A percentile compares a stretch with the other conserved stretches of the same genome.
Evolutionary conservation across 2,329 filamentous ascomycete genomes (phyloP).

Genomic region (Madurella fahalii): DNA sequence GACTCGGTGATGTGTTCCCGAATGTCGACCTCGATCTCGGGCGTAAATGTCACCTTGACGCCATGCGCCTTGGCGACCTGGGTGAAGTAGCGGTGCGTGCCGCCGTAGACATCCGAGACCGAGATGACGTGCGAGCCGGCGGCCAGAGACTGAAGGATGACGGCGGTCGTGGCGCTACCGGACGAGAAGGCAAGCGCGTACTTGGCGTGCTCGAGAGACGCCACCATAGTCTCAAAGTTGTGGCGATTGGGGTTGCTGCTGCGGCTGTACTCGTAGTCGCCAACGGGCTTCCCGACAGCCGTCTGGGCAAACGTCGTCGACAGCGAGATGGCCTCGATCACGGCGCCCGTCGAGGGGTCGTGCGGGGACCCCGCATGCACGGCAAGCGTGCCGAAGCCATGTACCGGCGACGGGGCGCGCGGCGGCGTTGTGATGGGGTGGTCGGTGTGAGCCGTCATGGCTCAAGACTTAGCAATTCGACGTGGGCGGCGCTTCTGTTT

Average conservation of each 20-base stretch:
- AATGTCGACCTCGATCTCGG: constrained; percentile 85
- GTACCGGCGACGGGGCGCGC: constrained; percentile 66
- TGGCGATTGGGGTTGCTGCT: constrained; percentile 92
- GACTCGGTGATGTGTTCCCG: constrained; percentile 77
- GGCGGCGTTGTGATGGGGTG: constrained; percentile 61
- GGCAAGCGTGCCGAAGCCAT: constrained; percentile 86
- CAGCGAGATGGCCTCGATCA: constrained; percentile 93
- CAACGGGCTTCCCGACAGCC: constrained; percentile 80
- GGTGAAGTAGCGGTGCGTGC: constrained; percentile 98
- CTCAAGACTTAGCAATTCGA: constrained; percentile 11
- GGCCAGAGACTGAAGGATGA: constrained; percentile 87
- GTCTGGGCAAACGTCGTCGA: constrained; percentile 96
- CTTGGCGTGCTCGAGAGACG: constrained; percentile 86
- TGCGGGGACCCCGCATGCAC: constrained; percentile 91
- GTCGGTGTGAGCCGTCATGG: constrained; percentile 31
- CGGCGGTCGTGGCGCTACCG: constrained; percentile 89
- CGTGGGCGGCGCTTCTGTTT: constrained; percentile 12
- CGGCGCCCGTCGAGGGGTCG: constrained; percentile 87
- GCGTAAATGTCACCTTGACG: constrained; percentile 90
- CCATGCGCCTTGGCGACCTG: constrained; percentile 94
- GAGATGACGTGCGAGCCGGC: constrained; percentile 91
- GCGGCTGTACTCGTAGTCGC: constrained; percentile 87
- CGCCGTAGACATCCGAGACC: constrained; percentile 95
- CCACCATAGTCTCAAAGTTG: constrained; percentile 90
- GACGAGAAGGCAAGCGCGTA: constrained; percentile 93